Evolutionary conservation across 495 filamentous ascomycete species (phyloP), one percentile per base, ranked within the genome.

Genomic region (Staphylotrichum tortipilum): DNA sequence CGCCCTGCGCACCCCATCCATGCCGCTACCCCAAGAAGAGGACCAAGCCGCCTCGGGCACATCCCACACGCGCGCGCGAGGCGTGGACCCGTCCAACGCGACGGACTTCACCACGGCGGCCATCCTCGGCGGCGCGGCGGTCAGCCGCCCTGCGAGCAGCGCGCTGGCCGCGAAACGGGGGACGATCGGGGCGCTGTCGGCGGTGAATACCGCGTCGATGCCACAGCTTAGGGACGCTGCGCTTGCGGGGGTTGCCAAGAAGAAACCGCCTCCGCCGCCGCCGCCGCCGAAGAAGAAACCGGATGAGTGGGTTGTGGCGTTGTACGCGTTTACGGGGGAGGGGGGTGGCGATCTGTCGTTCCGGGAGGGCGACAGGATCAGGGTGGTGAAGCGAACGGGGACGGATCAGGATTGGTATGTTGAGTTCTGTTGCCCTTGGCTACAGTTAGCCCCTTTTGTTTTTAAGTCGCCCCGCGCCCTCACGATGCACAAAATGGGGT

Each of bases 401-500:
- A 92, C 85, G 47, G 83, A 79, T 24, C 86, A 95, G 66, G 91
- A 95, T 59, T 97, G 91, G 91, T 52, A 33, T 12, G 49, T 51
- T 21, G n/a, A n/a, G n/a, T 21, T 12, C 11, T 4, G 31, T 23
- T 14, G 1, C 3, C 15, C 17, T n/a, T 7, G 17, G 11, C 17
- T 22, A n/a, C 12, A 23, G n/a, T 18, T 9, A 8, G 18, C 31
- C 5, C n/a, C 14, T 22, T 40, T 40, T 40, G n/a, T 22, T 23
- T 11, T 3, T 8, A 17, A 11, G 12, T 18, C 15, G 12, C 34
- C n/a, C 34, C n/a, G n/a, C n/a, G n/a, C n/a, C n/a, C n/a, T n/a
- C 6, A 36, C 14, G 4, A 6, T 1, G 9, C 14, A 17, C 10
- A 1, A n/a, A n/a, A n/a, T n/a, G n/a, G n/a, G n/a, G n/a, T n/a